phyloP scores from a whole-genome alignment of 2,329 filamentous ascomycete species.

The Ascochyta rabiei region DNA sequence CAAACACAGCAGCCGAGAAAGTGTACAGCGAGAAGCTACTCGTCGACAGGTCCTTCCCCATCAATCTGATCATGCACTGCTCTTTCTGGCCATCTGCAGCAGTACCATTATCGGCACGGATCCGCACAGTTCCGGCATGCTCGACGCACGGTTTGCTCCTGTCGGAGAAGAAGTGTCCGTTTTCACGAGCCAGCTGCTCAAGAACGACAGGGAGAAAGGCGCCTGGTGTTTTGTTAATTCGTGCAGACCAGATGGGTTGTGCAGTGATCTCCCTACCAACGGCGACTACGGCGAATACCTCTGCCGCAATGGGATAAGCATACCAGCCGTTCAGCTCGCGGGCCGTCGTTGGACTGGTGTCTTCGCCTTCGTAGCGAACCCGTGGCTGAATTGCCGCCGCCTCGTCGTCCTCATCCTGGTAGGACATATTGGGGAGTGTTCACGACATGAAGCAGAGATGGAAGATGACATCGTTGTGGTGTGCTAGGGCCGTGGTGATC shows the following conservation, averaged over 20 bases:
- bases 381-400: background rate
- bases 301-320: constrained; percentile 86
- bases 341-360: constrained; percentile 73
- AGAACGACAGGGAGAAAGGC: constrained; percentile 93
- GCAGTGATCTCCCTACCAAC: constrained; percentile 62
- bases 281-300: constrained; percentile 90
- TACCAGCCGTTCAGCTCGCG: constrained; percentile 90
- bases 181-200: constrained; percentile 87
- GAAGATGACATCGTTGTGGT: constrained; percentile 4
- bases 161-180: constrained; percentile 81
- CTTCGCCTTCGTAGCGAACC: constrained; percentile 37
- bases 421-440: constrained; percentile 20
- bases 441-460: background rate
- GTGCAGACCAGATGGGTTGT: background rate
- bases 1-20: constrained; percentile 83
- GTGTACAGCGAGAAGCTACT: constrained; percentile 96
- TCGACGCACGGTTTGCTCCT: constrained; percentile 72
- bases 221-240: constrained; percentile 55
- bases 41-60: constrained; percentile 84
- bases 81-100: constrained; percentile 28
- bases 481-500: constrained; percentile 7
- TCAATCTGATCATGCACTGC: constrained; percentile 79
- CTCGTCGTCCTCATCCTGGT: constrained; percentile 14
- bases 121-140: constrained; percentile 46
- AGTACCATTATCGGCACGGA: constrained; percentile 21